A percentile compares a stretch with the other conserved stretches of the same genome.
Conservation (phyloP, 345 rosid species). For the Excoecaria agallocha region DNA sequence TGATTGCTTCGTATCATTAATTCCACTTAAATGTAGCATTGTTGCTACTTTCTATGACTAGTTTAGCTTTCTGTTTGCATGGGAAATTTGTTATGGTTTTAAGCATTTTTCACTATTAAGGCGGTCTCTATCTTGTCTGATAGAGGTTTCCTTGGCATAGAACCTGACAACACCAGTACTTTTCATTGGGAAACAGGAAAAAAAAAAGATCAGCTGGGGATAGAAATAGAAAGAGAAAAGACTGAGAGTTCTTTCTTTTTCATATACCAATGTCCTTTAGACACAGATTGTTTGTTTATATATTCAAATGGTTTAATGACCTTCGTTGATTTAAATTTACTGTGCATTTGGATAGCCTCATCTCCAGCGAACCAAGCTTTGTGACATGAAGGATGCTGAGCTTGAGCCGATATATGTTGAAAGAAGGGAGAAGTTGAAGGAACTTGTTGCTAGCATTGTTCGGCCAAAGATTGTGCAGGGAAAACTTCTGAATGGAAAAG, state of each 20-base stretch:
- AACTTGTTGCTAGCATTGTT: constrained; percentile 67
- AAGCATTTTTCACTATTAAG: neutral
- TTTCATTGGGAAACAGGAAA: neutral
- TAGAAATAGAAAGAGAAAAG: neutral
- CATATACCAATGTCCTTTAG: neutral
- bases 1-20: neutral
- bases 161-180: neutral
- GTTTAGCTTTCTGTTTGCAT: too few relatives aligned
- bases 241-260: neutral
- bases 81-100: neutral
- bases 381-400: constrained; percentile 90
- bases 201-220: neutral
- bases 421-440: constrained; percentile 78
- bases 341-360: constrained; percentile 62
- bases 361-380: constrained; percentile 91
- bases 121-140: neutral
- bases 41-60: neutral
- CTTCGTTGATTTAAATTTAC: constrained; percentile 30
- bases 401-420: constrained; percentile 79
- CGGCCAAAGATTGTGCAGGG: constrained; percentile 97
- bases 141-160: neutral
- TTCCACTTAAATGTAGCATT: neutral
- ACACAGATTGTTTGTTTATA: neutral
- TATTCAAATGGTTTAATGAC: constrained; percentile 12
- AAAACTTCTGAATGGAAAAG: constrained; percentile 76